These are phyloP conservation scores for Verticillium nonalfalfae DNA, from an alignment of 2,329 filamentous ascomycete genomes.

Conservation along the genomic window DNA sequence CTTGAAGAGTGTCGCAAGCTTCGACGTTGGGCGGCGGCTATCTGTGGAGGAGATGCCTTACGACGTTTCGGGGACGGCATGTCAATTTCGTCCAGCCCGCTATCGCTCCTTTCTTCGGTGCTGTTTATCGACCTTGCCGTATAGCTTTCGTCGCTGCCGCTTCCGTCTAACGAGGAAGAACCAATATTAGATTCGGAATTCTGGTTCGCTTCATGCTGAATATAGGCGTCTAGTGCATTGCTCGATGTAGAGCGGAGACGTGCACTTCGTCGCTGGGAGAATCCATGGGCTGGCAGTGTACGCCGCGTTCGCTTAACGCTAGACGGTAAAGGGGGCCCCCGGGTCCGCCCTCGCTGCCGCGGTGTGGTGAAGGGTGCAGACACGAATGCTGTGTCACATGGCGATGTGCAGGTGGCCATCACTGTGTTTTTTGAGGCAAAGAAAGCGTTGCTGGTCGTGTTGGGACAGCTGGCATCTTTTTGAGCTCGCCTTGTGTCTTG, in stretches of 20 bases:
- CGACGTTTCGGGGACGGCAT: constrained; percentile 11
- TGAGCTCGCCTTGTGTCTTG: neutral
- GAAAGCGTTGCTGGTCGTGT: neutral
- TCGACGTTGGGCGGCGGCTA: neutral
- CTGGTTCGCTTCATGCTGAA: neutral
- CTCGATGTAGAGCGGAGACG: neutral
- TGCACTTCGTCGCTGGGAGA: neutral
- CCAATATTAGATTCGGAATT: neutral
- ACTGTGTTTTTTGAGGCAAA: neutral
- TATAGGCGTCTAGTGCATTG: neutral
- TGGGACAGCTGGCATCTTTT: neutral
- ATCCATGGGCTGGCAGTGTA: neutral
- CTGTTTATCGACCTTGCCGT: neutral
- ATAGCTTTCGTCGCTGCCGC: neutral
- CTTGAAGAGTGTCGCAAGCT: neutral
- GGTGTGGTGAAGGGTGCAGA: neutral
- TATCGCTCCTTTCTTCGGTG: neutral
- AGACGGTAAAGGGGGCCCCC: neutral
- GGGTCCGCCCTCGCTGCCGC: neutral
- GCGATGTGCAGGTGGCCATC: neutral
- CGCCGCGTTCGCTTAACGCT: neutral
- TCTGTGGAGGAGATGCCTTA: neutral
- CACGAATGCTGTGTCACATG: neutral
- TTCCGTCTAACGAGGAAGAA: neutral
- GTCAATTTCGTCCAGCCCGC: neutral